Evolutionary conservation across 495 filamentous ascomycete genomes (phyloP), one percentile per base, ranked within the genome.

Genomic region (Penicillium arizonense): DNA sequence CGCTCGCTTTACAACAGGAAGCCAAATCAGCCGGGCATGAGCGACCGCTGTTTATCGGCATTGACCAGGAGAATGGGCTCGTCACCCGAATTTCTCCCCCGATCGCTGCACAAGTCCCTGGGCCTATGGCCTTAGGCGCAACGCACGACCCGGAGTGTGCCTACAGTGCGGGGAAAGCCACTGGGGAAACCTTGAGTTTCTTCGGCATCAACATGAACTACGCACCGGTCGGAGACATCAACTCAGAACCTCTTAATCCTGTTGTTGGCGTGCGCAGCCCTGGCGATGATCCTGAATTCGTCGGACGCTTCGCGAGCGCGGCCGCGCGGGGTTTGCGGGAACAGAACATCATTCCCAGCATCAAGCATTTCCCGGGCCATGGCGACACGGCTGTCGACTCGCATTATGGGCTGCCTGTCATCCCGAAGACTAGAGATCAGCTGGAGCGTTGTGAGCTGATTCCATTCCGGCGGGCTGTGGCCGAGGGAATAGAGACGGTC

Each of bases 201-300:
- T 73, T 73, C 20, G 71, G 73, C 5, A 65, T 76, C 40, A 76
- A 76, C 40, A 76, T 74, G 73, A 71, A 76, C 32, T 76, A 76
- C 38, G 73, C 67, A 5, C 73, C 73, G 9, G 71, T 73, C 20
- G 74, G 73, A 30, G 73, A 76, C 40, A 64, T 76, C 24, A 76
- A 76, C 28, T 76, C 73, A 0, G 71, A 76, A 55, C 73, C 73
- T 9, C 34, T 73, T 35, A 76, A 76, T 30, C 73, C 73, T 1
- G 73, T 76, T 8, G 68, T 76, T 46, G 73, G 73, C 4, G 71
- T 74, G 1, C 70, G 73, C 16, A 76, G 73, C 36, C 61, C 67
- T 14, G 71, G 73, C 8, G 73, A 76, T 52, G 57, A 74, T 26
- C 71, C 73, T 0, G 66, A 73, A 7, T 65, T 71, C 41, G 71